Evolutionary conservation across 1,284 basidiomycete genomes (phyloP).

Genomic region (Trametes polyzona): DNA sequence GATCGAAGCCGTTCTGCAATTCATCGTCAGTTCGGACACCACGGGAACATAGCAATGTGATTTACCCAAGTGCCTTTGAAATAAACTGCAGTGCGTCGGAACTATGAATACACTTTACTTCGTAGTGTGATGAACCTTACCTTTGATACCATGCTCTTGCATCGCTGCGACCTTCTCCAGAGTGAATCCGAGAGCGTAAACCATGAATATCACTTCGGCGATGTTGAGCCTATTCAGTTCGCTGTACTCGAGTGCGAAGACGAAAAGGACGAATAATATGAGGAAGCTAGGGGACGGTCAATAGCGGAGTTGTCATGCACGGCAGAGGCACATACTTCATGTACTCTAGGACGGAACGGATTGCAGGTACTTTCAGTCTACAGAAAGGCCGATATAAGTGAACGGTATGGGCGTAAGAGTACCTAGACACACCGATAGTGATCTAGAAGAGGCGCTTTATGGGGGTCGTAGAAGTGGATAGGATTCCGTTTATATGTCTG

Average conservation of each 20-base stretch:
- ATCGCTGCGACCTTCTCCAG: conserved; percentile 92
- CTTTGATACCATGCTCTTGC: conserved; percentile 91
- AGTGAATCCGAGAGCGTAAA: conserved; percentile 86
- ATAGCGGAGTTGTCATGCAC: background rate
- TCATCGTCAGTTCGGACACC: background rate
- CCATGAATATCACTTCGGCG: conserved; percentile 77
- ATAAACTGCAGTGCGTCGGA: conserved; percentile 53
- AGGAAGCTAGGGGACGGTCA: conserved; percentile 63
- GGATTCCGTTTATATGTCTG: conserved; percentile 93
- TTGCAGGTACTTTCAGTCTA: conserved; percentile 90
- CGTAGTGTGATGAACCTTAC: conserved; percentile 40
- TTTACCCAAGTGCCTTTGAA: conserved; percentile 84
- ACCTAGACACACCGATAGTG: conserved; percentile 76
- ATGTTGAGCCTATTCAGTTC: conserved; percentile 63
- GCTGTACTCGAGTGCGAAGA: conserved; percentile 80
- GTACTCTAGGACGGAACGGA: conserved; percentile 90
- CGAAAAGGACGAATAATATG: conserved; percentile 81
- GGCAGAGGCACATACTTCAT: conserved; percentile 54
- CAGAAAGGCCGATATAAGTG: background rate
- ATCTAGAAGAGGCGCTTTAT: conserved; percentile 89
- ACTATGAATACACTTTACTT: no score
- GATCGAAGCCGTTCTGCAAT: conserved; percentile 84
- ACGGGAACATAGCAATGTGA: conserved; percentile 18
- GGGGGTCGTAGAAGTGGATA: conserved; percentile 92
- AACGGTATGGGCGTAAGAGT: background rate